phyloP scores from a whole-genome alignment of 352 stramenopile genomes.

The Phytopythium cucurbitacearum region DNA sequence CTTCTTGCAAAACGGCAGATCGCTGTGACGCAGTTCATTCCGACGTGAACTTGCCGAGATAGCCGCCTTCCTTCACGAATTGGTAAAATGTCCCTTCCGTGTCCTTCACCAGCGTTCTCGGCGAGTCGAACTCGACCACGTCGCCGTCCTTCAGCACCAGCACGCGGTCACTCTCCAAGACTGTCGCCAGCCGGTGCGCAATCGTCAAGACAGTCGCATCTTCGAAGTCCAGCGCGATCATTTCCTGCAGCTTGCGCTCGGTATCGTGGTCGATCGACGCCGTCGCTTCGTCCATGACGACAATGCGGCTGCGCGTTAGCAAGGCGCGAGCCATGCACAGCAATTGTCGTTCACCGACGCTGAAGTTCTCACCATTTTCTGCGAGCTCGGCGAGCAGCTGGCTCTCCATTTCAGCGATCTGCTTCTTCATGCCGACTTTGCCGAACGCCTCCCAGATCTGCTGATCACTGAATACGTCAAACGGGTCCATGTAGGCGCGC shows the following conservation, averaged over 20 bases:
- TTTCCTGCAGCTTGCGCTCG: conserved; percentile 52
- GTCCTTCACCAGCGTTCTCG: conserved; percentile 19
- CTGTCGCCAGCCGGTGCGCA: conserved; percentile 87
- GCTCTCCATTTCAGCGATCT: conserved; percentile 1
- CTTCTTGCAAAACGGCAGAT: too few relatives aligned
- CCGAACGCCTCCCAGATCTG: conserved; percentile 53
- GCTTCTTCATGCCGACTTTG: conserved; percentile 52
- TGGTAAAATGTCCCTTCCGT: neutral
- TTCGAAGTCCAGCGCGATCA: conserved; percentile 82
- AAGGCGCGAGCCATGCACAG: conserved; percentile 90
- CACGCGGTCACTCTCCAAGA: conserved; percentile 36
- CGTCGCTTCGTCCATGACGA: conserved; percentile 95
- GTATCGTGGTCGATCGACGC: conserved; percentile 49
- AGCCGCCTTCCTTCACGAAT: conserved; percentile 17
- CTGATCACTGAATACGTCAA: conserved; percentile 57
- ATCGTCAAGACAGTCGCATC: conserved; percentile 91
- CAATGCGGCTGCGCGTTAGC: conserved; percentile 74
- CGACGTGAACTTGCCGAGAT: conserved; percentile 7
- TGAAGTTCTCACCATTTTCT: conserved; percentile 27
- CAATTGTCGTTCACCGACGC: conserved; percentile 88
- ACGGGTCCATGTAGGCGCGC: conserved; percentile 87
- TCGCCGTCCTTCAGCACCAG: conserved; percentile 81
- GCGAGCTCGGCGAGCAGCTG: conserved; percentile 6
- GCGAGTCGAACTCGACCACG: conserved; percentile 84
- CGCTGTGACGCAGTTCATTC: too few relatives aligned